Conservation (phyloP, 495 filamentous ascomycete genomes). For the Aspergillus funiculosus region DNA sequence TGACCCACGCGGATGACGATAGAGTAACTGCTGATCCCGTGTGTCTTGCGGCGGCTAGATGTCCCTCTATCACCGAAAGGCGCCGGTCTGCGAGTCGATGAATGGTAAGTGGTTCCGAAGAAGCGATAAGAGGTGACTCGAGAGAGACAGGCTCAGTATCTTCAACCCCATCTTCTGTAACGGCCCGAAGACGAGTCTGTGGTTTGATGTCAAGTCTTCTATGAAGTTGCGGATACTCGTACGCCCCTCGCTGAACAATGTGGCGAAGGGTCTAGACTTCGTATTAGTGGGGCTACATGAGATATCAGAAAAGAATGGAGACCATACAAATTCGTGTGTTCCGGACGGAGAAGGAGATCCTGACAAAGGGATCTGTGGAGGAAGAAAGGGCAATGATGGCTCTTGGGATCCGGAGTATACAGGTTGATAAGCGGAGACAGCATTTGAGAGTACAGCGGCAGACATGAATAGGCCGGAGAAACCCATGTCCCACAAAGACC, state of each 20-base stretch:
- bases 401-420: constrained; percentile 26
- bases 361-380: constrained; percentile 29
- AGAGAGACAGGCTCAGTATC: constrained; percentile 33
- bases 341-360: constrained; percentile 18
- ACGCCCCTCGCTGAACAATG: constrained; percentile 82
- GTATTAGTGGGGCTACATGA: not conserved
- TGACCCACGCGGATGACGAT: constrained; percentile 69
- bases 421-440: constrained; percentile 27
- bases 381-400: constrained; percentile 29
- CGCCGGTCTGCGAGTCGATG: constrained; percentile 77
- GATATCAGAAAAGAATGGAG: no score
- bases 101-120: constrained; percentile 59
- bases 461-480: constrained; percentile 21
- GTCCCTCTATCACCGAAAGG: constrained; percentile 64
- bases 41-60: constrained; percentile 62
- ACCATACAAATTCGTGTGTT: constrained; percentile 39
- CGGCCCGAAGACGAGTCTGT: constrained; percentile 56
- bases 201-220: constrained; percentile 64
- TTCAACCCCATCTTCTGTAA: constrained; percentile 57
- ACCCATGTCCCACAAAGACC: constrained; percentile 9
- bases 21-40: constrained; percentile 54
- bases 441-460: constrained; percentile 18
- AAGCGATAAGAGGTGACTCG: constrained; percentile 40
- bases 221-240: constrained; percentile 67
- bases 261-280: constrained; percentile 70